Conservation (phyloP, 2,329 filamentous ascomycete species). For the Teratosphaeriaceae sp. region DNA sequence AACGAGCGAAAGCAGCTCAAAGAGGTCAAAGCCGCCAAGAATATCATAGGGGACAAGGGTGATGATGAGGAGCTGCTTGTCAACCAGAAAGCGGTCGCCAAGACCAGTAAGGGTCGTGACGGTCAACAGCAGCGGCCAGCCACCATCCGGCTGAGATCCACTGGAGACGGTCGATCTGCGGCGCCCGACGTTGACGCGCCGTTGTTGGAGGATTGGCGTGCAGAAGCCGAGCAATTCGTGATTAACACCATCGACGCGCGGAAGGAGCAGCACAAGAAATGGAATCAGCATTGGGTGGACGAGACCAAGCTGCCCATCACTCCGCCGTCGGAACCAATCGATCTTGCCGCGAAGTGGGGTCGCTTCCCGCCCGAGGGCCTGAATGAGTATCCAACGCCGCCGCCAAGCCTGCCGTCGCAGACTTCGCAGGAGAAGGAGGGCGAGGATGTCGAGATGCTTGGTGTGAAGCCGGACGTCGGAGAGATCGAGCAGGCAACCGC, state of each 20-base stretch:
- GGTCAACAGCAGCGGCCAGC: conserved; percentile 57
- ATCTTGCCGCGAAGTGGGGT: conserved; percentile 21
- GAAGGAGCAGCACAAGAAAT: conserved; percentile 79
- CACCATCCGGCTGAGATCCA: conserved; percentile 39
- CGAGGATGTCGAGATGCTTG: conserved; percentile 33
- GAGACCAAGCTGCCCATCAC: conserved; percentile 79
- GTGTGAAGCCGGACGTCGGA: conserved; percentile 11
- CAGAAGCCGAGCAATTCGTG: conserved; percentile 76
- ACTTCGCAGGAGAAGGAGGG: conserved; percentile 28
- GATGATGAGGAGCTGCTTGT: conserved; percentile 86
- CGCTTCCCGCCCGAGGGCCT: conserved; percentile 20
- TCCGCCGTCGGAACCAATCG: conserved; percentile 56
- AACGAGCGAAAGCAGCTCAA: conserved; percentile 76
- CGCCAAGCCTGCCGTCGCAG: conserved; percentile 40
- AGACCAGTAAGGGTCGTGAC: conserved; percentile 47
- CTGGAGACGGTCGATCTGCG: conserved; percentile 56
- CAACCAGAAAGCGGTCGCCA: conserved; percentile 62
- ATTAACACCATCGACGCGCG: conserved; percentile 78
- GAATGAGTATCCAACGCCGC: conserved; percentile 38
- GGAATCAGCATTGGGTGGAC: conserved; percentile 87
- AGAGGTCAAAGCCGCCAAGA: conserved; percentile 78
- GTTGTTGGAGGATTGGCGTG: conserved; percentile 66
- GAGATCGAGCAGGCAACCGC: conserved; percentile 13
- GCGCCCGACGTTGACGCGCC: conserved; percentile 72
- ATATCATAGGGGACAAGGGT: conserved; percentile 73